Evolutionary conservation across 345 rosid genomes (phyloP), one percentile per base, ranked within the genome.

Genomic region (Cardamine resedifolia): DNA sequence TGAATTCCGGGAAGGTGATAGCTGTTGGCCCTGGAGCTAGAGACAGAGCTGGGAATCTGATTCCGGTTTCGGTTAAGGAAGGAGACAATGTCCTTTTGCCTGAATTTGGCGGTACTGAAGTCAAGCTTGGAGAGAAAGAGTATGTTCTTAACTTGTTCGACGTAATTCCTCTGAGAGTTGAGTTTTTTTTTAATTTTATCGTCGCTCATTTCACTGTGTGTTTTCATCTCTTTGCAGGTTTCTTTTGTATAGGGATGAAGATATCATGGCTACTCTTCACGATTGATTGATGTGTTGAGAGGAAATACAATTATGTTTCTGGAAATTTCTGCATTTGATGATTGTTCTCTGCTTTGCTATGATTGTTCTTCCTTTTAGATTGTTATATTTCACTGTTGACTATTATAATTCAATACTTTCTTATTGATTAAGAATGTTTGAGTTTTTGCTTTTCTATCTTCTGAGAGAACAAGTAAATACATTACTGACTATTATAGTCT

Each of bases 11-110:
- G 24, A 91, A 80, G 58, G 97, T 91, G 38, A 75, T 91, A 6
- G 83, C 97, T 1, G 94, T 85, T 57, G 96, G 97, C 14, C 96
- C 91, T 6, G 97, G 96, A 23, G 71, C 83, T 31, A 82, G 82
- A 28, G 85, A 72, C 68, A 73, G 83, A 64, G 84, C 88, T 51
- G 94, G 92, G 56, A 86, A 89, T 43, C 74, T 63, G 14, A 83
- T 88, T 58, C 92, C 92, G 7, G 80, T 86, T 14, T 74, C 72
- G 48, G 83, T 89, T 41, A 88, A 89, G 84, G 94, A 91, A 86
- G 98, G 94, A 8, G 96, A 89, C 60, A 84, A 78, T 2, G 96
- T 92, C 36, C 92, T 89, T 71, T 81, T 92, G 78, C 86, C 92
- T 7, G 88, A 85, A 30, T 89, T 83, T 51, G 90, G 85, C 0